These are phyloP conservation scores for Neopestalotiopsis sp. DNA, from an alignment of 2,329 filamentous ascomycete genomes.

Conservation along the genomic window DNA sequence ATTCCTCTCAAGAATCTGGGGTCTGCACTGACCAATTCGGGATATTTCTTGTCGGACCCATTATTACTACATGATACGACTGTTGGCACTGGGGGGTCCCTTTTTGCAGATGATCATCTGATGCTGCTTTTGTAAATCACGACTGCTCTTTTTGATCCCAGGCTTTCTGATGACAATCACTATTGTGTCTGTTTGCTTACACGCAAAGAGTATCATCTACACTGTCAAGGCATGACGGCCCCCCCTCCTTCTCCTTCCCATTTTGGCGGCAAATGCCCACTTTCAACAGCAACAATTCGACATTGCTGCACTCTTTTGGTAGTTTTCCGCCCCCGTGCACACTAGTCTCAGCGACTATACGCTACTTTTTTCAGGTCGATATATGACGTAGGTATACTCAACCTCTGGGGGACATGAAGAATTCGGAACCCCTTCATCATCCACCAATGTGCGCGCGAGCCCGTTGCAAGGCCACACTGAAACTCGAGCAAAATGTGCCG, in stretches of 20 bases:
- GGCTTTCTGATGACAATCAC: too few relatives aligned
- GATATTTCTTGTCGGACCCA: not conserved
- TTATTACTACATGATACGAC: not conserved
- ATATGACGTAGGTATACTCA: too few relatives aligned
- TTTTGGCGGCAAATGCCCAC: not conserved
- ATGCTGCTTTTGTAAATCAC: not conserved
- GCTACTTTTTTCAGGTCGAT: too few relatives aligned
- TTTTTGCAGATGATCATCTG: conserved; percentile 1
- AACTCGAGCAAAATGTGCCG: not conserved
- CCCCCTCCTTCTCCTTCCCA: not conserved
- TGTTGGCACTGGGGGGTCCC: not conserved
- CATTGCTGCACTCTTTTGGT: not conserved
- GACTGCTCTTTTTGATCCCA: not conserved
- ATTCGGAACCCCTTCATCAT: not conserved
- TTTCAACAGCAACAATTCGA: not conserved
- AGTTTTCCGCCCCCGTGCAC: not conserved
- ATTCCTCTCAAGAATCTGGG: conserved; percentile 3
- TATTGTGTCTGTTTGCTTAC: not conserved
- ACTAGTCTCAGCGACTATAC: too few relatives aligned
- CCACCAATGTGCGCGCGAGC: not conserved
- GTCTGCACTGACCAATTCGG: conserved; percentile 17
- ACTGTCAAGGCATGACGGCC: not conserved
- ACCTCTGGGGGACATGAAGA: not conserved
- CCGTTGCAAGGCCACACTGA: not conserved
- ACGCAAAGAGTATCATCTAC: not conserved